These are phyloP conservation scores for Diatrype stigma DNA, from an alignment of 2,329 filamentous ascomycete species.

Conservation along the genomic window DNA sequence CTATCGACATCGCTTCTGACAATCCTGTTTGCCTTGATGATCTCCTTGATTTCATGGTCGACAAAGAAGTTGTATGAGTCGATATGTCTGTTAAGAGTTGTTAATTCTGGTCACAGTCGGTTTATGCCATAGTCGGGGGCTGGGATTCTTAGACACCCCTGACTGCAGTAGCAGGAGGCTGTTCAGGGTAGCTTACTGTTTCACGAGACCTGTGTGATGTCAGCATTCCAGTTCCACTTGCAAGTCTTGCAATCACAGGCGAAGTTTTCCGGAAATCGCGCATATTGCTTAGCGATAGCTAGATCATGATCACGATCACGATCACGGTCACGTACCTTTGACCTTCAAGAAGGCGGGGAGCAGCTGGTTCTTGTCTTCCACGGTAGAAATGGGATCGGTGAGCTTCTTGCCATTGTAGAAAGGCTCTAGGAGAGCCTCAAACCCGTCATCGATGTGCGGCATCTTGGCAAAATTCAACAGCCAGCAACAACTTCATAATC, in stretches of 20 bases:
- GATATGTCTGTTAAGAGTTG: slow-evolving; percentile 58
- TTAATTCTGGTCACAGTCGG: no score
- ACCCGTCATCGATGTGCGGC: slow-evolving; percentile 57
- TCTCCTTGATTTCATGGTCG: slow-evolving; percentile 94
- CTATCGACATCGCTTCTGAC: slow-evolving; percentile 91
- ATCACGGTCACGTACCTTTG: slow-evolving; percentile 72
- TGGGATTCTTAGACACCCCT: no score
- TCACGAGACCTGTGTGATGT: slow-evolving; percentile 62
- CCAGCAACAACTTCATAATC: not conserved
- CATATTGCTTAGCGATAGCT: no score
- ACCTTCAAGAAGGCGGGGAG: slow-evolving; percentile 97
- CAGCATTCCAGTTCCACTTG: slow-evolving; percentile 16
- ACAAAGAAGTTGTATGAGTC: slow-evolving; percentile 99
- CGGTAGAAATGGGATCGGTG: slow-evolving; percentile 60
- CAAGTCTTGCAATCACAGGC: no score
- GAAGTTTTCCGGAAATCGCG: no score
- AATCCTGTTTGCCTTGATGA: slow-evolving; percentile 83
- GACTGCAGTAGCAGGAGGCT: not conserved
- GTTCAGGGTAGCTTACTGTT: slow-evolving; percentile 56
- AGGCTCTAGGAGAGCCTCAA: slow-evolving; percentile 62
- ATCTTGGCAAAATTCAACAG: slow-evolving; percentile 31
- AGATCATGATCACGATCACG: no score
- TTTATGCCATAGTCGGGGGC: not conserved
- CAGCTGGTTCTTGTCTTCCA: slow-evolving; percentile 92
- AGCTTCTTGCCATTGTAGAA: slow-evolving; percentile 66